Evolutionary conservation across 1,284 basidiomycete genomes (phyloP), one percentile per base, ranked within the genome.

Genomic region (Porodaedalea pini): DNA sequence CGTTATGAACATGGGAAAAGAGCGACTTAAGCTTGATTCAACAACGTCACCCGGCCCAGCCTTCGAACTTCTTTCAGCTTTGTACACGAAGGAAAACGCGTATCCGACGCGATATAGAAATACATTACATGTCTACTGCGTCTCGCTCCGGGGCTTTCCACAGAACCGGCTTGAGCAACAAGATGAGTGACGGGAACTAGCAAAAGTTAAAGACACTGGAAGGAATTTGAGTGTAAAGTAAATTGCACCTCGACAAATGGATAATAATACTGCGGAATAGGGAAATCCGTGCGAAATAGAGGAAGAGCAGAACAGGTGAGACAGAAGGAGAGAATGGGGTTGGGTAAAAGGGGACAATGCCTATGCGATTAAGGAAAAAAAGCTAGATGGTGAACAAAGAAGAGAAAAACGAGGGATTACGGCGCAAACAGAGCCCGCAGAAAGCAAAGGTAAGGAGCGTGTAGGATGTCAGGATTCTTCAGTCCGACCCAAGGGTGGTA

Each of bases 401-500:
- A 61, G 53, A 59, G 45, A 52, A 54, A 54, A 59, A 61, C 61
- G 57, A 65, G 62, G 63, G 56, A 57, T 45, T 63, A 65, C 59
- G 61, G 62, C 62, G 59, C 61, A 66, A 57, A 59, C 67, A 67
- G 58, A 61, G 44, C 56, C 41, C 57, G 66, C 65, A 45, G 62
- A 66, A 56, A 64, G 62, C 21, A 58, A 55, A 39, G 53, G 62
- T 60, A 63, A 68, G 52, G 62, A 66, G 23, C 44, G 57, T 49
- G 52, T 23, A 31, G 11, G 47, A 29, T 57, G 59, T 59, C 59
- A 59, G 56, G 57, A 45, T 53, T 61, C 66, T 63, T 65, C 66
- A 64, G 60, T 66, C 70, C 56, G 57, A 67, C 61, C 70, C 49
- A 85, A 71, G 23, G 86, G 83, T 43, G 82, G 79, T 60, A 81